Percentiles rank a stretch among this genome's conserved stretches.
These are phyloP conservation scores for Penicillium sp. DNA, from an alignment of 2,329 filamentous ascomycete species.

Conservation along the genomic window DNA sequence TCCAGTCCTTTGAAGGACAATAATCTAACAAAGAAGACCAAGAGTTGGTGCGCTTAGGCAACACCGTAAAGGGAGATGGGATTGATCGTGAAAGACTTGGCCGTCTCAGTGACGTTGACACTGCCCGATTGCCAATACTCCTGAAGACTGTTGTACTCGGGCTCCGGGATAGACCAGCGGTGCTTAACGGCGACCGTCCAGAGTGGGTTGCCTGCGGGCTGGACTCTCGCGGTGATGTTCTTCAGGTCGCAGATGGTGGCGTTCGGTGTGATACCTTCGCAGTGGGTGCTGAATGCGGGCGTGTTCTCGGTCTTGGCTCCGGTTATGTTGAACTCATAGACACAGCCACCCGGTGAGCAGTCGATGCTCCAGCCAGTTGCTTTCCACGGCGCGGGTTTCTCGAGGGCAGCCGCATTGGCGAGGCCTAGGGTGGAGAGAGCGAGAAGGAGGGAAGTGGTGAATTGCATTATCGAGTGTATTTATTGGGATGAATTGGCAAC, in stretches of 20 bases:
- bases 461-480: slow-evolving; percentile 22
- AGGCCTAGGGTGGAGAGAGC: slow-evolving; percentile 25
- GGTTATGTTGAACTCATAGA: slow-evolving; percentile 32
- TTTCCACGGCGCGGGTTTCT: slow-evolving; percentile 26
- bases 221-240: slow-evolving; percentile 22
- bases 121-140: slow-evolving; percentile 17
- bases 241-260: slow-evolving; percentile 26
- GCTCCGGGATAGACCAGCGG: slow-evolving; percentile 21
- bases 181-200: slow-evolving; percentile 31
- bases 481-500: too few relatives aligned
- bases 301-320: slow-evolving; percentile 25
- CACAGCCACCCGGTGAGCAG: slow-evolving; percentile 33
- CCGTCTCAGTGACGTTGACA: slow-evolving; percentile 22
- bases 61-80: slow-evolving; percentile 23
- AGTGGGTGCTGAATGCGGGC: slow-evolving; percentile 35
- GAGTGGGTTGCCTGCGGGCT: slow-evolving; percentile 13
- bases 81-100: slow-evolving; percentile 18
- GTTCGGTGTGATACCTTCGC: slow-evolving; percentile 26
- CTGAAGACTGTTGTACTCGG: slow-evolving; percentile 7
- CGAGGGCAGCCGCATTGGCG: slow-evolving; percentile 12
- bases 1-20: background rate
- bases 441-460: slow-evolving; percentile 24
- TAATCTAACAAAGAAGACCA: background rate
- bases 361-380: slow-evolving; percentile 29
- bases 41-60: slow-evolving; percentile 15